phyloP scores from a whole-genome alignment of 495 filamentous ascomycete species.

The Niebla homalea region DNA sequence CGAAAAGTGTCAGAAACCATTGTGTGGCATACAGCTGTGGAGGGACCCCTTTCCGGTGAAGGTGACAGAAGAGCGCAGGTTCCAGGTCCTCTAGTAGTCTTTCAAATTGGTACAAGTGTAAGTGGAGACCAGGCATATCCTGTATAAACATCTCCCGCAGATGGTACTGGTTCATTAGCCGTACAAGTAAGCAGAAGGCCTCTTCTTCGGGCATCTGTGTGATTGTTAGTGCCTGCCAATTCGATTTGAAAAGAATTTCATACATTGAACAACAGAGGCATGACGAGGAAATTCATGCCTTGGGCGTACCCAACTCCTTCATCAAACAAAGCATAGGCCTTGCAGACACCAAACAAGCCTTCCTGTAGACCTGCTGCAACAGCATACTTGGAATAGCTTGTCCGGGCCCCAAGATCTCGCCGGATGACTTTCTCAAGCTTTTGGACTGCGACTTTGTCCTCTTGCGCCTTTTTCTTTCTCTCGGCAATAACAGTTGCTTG shows the following conservation, averaged over 20 bases:
- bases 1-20: slow-evolving; percentile 98
- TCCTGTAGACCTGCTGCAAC: slow-evolving; percentile 83
- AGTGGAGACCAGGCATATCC: slow-evolving; percentile 93
- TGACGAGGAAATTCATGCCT: slow-evolving; percentile 96
- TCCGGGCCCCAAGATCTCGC: slow-evolving; percentile 78
- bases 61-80: slow-evolving; percentile 87
- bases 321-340: slow-evolving; percentile 94
- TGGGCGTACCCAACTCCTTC: slow-evolving; percentile 93
- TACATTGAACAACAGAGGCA: slow-evolving; percentile 95
- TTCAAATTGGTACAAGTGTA: slow-evolving; percentile 89
- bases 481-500: slow-evolving; percentile 53
- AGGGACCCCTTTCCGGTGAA: slow-evolving; percentile 72
- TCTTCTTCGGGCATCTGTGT: slow-evolving; percentile 89
- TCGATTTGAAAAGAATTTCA: slow-evolving; percentile 19
- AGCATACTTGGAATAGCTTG: slow-evolving; percentile 90
- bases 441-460: slow-evolving; percentile 52
- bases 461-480: slow-evolving; percentile 60
- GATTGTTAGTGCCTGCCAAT: not conserved
- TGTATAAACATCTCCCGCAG: slow-evolving; percentile 86
- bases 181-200: slow-evolving; percentile 84
- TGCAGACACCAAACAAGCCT: slow-evolving; percentile 86
- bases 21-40: slow-evolving; percentile 94
- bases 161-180: slow-evolving; percentile 92
- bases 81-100: slow-evolving; percentile 88
- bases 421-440: slow-evolving; percentile 88